Conservation (phyloP, 164 flowering plant species). For the Sedum album region DNA sequence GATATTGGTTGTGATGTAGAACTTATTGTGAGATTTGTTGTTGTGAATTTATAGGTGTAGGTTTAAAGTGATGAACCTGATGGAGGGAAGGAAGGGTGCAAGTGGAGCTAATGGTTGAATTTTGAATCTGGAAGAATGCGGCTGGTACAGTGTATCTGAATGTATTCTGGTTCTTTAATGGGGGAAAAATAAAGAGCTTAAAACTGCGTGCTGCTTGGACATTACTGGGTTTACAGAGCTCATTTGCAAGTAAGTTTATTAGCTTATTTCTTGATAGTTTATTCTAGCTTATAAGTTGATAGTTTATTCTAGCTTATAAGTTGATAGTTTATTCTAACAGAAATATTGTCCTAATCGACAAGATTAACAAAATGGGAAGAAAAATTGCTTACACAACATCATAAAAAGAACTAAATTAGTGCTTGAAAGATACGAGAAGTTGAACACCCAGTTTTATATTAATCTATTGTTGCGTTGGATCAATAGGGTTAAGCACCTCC, state of each 20-base stretch:
- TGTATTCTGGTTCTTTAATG: not conserved
- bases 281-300: not conserved
- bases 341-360: no score
- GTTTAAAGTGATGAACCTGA: not conserved
- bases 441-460: not conserved
- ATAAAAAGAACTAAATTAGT: not conserved
- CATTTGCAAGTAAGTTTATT: not conserved
- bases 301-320: not conserved
- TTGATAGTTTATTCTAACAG: not conserved
- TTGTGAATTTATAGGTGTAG: not conserved
- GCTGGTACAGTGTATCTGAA: not conserved
- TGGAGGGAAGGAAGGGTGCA: not conserved
- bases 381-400: not conserved
- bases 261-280: not conserved
- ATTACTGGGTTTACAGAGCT: not conserved
- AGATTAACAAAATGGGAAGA: not conserved
- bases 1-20: not conserved
- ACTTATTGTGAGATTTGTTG: not conserved
- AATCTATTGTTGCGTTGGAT: not conserved
- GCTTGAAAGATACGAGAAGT: not conserved
- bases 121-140: not conserved
- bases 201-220: not conserved
- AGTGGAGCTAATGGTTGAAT: not conserved
- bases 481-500: not conserved
- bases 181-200: not conserved